A percentile compares a stretch with the other conserved stretches of the same genome.
Evolutionary conservation across 2,329 filamentous ascomycete species (phyloP).

Genomic region (Pseudogymnoascus verrucosus): DNA sequence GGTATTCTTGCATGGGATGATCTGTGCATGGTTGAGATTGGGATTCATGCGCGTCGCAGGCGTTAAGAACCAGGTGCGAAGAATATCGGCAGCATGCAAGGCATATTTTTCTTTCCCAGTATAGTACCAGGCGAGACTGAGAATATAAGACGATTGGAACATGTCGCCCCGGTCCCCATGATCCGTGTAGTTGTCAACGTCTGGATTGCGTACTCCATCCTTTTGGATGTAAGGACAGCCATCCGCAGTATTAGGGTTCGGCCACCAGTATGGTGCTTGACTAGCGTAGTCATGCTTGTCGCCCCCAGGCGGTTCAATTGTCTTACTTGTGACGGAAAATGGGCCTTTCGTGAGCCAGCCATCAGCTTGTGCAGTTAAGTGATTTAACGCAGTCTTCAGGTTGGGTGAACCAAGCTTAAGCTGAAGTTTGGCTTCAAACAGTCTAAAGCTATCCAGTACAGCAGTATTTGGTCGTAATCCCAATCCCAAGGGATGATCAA

Average conservation of each 20-base stretch:
- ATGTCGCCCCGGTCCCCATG: constrained; percentile 19
- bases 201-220: constrained; percentile 24
- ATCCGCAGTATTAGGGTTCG: constrained; percentile 15
- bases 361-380: constrained; percentile 9
- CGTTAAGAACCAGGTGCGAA: constrained; percentile 24
- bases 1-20: constrained; percentile 15
- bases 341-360: constrained; percentile 23
- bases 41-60: constrained; percentile 23
- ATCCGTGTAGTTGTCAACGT: constrained; percentile 18
- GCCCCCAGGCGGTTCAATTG: constrained; percentile 16
- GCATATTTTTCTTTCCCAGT: constrained; percentile 22
- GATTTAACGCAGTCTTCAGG: not conserved
- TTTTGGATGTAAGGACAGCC: constrained; percentile 23
- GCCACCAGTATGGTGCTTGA: constrained; percentile 24
- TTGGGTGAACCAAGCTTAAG: not conserved
- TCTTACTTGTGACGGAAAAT: constrained; percentile 23
- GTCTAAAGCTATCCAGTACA: constrained; percentile 9
- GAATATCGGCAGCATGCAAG: constrained; percentile 19
- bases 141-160: constrained; percentile 22
- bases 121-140: constrained; percentile 25
- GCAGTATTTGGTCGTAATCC: constrained; percentile 2
- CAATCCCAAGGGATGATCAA: not conserved
- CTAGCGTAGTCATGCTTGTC: constrained; percentile 21
- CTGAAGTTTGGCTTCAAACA: constrained; percentile 9
- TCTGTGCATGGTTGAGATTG: constrained; percentile 22